These are phyloP conservation scores for Sclerotinia nivalis DNA, from an alignment of 2,329 filamentous ascomycete genomes.

Conservation along the genomic window DNA sequence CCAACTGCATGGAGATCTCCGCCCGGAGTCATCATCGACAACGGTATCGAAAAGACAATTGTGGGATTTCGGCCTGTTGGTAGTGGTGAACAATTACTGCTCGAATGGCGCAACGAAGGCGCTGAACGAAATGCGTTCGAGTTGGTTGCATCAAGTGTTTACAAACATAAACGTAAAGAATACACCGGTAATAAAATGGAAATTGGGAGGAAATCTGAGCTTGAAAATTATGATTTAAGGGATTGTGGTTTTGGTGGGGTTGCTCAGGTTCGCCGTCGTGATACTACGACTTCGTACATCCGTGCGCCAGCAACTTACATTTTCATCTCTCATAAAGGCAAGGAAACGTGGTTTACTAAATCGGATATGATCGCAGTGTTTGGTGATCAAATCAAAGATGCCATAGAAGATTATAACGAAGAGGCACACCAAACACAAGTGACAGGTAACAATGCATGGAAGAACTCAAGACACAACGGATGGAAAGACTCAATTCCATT, in stretches of 20 bases:
- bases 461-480: too few relatives aligned
- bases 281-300: not conserved
- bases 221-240: not conserved
- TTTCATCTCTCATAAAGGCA: not conserved
- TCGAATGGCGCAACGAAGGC: not conserved
- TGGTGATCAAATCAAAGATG: not conserved
- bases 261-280: not conserved
- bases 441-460: not conserved
- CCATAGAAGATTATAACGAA: not conserved
- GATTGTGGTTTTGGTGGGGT: conserved; percentile 5
- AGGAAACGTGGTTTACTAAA: not conserved
- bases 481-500: too few relatives aligned
- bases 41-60: not conserved
- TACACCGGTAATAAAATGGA: not conserved
- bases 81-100: not conserved
- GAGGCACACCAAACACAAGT: not conserved
- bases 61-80: not conserved
- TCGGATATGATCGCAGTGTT: not conserved
- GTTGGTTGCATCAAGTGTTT: not conserved
- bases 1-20: not conserved
- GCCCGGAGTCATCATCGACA: not conserved
- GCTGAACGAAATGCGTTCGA: not conserved
- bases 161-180: not conserved
- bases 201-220: not conserved
- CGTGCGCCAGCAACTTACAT: not conserved